Evolutionary conservation across 352 stramenopile genomes (phyloP).

Genomic region (Thalassiosira ordinaria): DNA sequence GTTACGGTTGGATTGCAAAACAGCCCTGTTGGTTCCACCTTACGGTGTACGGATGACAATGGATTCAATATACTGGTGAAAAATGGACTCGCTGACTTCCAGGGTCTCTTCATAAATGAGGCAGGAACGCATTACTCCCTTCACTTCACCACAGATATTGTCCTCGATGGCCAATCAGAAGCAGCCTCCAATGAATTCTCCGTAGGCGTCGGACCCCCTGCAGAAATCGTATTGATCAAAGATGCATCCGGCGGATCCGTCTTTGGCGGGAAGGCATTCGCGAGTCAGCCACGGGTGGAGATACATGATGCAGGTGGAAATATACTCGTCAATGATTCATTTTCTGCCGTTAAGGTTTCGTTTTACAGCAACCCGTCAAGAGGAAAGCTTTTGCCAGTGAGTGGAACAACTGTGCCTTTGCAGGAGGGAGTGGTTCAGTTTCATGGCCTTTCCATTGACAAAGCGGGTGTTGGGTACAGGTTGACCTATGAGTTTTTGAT

Average conservation of each 20-base stretch:
- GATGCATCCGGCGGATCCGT: slow-evolving; percentile 58
- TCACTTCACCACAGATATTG: slow-evolving; percentile 58
- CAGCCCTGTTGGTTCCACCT: slow-evolving; percentile 19
- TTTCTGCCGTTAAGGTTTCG: slow-evolving; percentile 44
- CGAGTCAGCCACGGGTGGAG: slow-evolving; percentile 55
- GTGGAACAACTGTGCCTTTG: slow-evolving; percentile 37
- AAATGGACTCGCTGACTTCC: slow-evolving; percentile 53
- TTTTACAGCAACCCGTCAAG: slow-evolving; percentile 65
- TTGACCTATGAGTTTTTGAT: slow-evolving; percentile 59
- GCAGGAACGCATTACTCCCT: slow-evolving; percentile 60
- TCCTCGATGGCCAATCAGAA: slow-evolving; percentile 41
- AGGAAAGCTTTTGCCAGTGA: slow-evolving; percentile 34
- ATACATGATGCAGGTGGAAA: slow-evolving; percentile 65
- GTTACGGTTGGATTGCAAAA: slow-evolving; percentile 50
- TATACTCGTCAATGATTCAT: slow-evolving; percentile 59
- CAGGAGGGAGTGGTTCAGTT: slow-evolving; percentile 62
- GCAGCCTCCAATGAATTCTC: slow-evolving; percentile 60
- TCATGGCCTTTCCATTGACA: slow-evolving; percentile 61
- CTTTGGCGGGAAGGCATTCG: slow-evolving; percentile 60
- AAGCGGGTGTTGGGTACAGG: slow-evolving; percentile 59
- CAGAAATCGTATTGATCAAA: slow-evolving; percentile 42
- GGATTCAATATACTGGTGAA: slow-evolving; percentile 40
- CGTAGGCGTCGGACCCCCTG: slow-evolving; percentile 52
- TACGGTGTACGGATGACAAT: slow-evolving; percentile 40
- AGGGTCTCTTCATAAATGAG: slow-evolving; percentile 65